phyloP scores from a whole-genome alignment of 73 alveolate genomes.

The Paramecium caudatum region DNA sequence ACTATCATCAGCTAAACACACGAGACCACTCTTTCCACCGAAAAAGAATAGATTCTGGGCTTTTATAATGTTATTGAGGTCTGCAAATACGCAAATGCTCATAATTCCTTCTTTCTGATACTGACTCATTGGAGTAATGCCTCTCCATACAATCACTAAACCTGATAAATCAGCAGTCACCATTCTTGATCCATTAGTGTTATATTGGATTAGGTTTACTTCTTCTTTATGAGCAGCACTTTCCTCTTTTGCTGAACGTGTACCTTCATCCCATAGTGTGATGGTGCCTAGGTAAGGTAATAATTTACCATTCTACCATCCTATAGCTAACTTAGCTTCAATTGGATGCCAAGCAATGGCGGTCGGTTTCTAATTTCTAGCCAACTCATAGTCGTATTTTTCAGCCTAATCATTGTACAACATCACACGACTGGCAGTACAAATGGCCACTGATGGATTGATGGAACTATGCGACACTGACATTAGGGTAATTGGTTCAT shows the following conservation, averaged over 20 bases:
- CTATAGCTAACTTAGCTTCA: slow-evolving; percentile 90
- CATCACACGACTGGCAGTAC: slow-evolving; percentile 71
- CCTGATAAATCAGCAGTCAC: slow-evolving; percentile 98
- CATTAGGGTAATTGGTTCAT: slow-evolving; percentile 66
- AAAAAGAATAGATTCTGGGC: slow-evolving; percentile 90
- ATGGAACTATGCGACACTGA: slow-evolving; percentile 73
- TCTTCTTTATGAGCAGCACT: slow-evolving; percentile 93
- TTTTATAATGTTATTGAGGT: slow-evolving; percentile 71
- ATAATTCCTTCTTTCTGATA: slow-evolving; percentile 86
- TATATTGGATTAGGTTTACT: slow-evolving; percentile 88
- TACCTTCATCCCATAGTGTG: slow-evolving; percentile 96
- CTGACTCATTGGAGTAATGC: slow-evolving; percentile 88
- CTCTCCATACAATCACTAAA: slow-evolving; percentile 96
- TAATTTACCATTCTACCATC: slow-evolving; percentile 94
- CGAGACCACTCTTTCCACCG: slow-evolving; percentile 95
- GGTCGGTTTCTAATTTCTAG: slow-evolving; percentile 85
- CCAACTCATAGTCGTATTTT: slow-evolving; percentile 86
- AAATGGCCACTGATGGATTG: slow-evolving; percentile 66
- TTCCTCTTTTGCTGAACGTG: slow-evolving; percentile 93
- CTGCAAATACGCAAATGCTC: slow-evolving; percentile 86
- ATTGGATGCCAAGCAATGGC: slow-evolving; percentile 97
- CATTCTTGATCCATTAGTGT: slow-evolving; percentile 96
- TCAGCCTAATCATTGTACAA: slow-evolving; percentile 93
- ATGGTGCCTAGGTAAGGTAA: slow-evolving; percentile 76
- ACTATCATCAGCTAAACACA: slow-evolving; percentile 98